Percentiles rank a stretch among this genome's conserved stretches.
Evolutionary conservation across 148 eudicot species (phyloP).

Genomic region (Fallopia convolvulus): DNA sequence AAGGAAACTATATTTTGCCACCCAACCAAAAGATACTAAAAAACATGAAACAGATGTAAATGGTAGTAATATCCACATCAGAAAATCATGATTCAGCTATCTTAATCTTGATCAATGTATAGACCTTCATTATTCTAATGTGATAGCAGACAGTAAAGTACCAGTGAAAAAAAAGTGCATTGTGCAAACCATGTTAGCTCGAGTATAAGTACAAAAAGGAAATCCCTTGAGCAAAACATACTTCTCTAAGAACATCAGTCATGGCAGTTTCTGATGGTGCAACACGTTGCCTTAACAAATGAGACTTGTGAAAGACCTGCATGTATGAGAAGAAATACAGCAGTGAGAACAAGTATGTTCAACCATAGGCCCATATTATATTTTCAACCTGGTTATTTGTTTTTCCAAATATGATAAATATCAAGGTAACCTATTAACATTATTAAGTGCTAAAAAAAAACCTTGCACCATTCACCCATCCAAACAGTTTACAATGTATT

Average conservation of each 20-base stretch:
- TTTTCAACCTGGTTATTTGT: not conserved
- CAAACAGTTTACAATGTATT: not conserved
- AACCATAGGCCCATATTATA: not conserved
- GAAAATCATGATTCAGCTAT: not conserved
- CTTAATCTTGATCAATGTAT: not conserved
- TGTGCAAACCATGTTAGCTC: not conserved
- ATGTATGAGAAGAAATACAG: not conserved
- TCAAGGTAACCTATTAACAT: not conserved
- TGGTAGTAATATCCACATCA: no score
- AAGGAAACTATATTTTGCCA: not conserved
- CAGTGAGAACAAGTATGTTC: not conserved
- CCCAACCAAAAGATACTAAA: not conserved
- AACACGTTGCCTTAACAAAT: constrained; percentile 76
- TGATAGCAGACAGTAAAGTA: not conserved
- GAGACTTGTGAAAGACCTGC: constrained; percentile 96
- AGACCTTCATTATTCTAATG: not conserved
- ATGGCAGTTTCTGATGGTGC: constrained; percentile 97
- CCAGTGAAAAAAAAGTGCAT: not conserved
- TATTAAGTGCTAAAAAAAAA: not conserved
- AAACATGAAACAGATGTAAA: not conserved
- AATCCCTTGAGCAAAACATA: constrained; percentile 18
- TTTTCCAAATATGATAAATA: not conserved
- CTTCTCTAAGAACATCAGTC: constrained; percentile 93
- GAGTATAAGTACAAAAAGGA: not conserved
- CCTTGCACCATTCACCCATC: not conserved